phyloP scores from a whole-genome alignment of 2,329 filamentous ascomycete species.

The Alternaria solani region DNA sequence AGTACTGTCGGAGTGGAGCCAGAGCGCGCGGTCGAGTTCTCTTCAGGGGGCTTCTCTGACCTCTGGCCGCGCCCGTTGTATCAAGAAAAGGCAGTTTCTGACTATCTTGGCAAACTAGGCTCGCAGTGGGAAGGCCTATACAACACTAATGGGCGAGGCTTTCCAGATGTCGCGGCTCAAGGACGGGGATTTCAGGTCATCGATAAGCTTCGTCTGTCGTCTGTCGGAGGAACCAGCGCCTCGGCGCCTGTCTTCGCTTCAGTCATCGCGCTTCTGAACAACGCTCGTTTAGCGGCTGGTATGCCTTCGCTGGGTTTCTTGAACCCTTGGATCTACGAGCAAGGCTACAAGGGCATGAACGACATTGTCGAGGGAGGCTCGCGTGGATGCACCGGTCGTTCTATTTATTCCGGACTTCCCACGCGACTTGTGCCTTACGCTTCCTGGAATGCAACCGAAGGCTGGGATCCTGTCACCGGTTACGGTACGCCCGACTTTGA shows the following conservation, averaged over 20 bases:
- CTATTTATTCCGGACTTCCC: slow-evolving; percentile 48
- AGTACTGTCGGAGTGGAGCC: slow-evolving; percentile 53
- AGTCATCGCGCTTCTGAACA: slow-evolving; percentile 50
- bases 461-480: slow-evolving; percentile 62
- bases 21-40: slow-evolving; percentile 52
- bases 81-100: slow-evolving; percentile 51
- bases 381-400: slow-evolving; percentile 54
- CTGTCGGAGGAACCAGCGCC: slow-evolving; percentile 50
- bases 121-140: slow-evolving; percentile 53
- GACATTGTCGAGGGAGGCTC: slow-evolving; percentile 60
- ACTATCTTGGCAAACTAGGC: slow-evolving; percentile 53
- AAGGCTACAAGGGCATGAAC: slow-evolving; percentile 55
- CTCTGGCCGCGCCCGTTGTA: slow-evolving; percentile 54
- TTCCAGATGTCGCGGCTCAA: slow-evolving; percentile 57
- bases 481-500: slow-evolving; percentile 50
- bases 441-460: slow-evolving; percentile 60
- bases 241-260: slow-evolving; percentile 52
- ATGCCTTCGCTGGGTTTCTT: slow-evolving; percentile 50
- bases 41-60: slow-evolving; percentile 58
- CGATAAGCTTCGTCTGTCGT: slow-evolving; percentile 42
- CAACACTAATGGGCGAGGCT: slow-evolving; percentile 54
- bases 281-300: slow-evolving; percentile 46
- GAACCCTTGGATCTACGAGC: slow-evolving; percentile 54
- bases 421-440: slow-evolving; percentile 56
- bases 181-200: slow-evolving; percentile 47